A percentile compares a stretch with the other conserved stretches of the same genome.
Evolutionary conservation across 345 rosid genomes (phyloP).

Genomic region (Boechera retrofracta): DNA sequence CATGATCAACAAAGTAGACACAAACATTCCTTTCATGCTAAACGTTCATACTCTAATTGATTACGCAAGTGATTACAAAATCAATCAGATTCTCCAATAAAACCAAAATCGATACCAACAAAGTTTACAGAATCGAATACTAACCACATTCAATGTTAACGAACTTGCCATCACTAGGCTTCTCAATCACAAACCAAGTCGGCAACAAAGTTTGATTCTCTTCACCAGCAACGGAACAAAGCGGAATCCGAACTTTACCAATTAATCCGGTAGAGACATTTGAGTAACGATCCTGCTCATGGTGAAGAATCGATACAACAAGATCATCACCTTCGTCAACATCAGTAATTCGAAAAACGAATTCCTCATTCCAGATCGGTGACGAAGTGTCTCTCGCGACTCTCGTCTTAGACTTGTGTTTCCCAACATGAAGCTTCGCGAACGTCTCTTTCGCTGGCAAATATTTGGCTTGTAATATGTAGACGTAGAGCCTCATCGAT

Average conservation of each 20-base stretch:
- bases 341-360: conserved; percentile 57
- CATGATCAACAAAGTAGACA: neutral
- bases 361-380: conserved; percentile 88
- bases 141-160: conserved; percentile 62
- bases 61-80: conserved; percentile 3
- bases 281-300: conserved; percentile 49
- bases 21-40: neutral
- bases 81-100: neutral
- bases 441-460: conserved; percentile 58
- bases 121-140: conserved; percentile 23
- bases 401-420: conserved; percentile 67
- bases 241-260: conserved; percentile 65
- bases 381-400: conserved; percentile 43
- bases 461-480: conserved; percentile 72
- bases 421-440: conserved; percentile 71
- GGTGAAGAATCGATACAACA: conserved; percentile 56
- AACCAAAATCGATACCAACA: neutral
- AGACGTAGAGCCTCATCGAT: conserved; percentile 74
- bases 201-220: conserved; percentile 71
- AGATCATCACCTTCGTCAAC: conserved; percentile 52
- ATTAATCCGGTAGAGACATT: conserved; percentile 51
- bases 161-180: conserved; percentile 54
- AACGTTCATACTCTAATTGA: neutral
- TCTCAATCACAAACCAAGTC: conserved; percentile 72
- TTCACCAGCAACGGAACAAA: conserved; percentile 54